Evolutionary conservation across 1,139 yeast genomes (phyloP).

Genomic region (Blastobotrys illinoisensis): DNA sequence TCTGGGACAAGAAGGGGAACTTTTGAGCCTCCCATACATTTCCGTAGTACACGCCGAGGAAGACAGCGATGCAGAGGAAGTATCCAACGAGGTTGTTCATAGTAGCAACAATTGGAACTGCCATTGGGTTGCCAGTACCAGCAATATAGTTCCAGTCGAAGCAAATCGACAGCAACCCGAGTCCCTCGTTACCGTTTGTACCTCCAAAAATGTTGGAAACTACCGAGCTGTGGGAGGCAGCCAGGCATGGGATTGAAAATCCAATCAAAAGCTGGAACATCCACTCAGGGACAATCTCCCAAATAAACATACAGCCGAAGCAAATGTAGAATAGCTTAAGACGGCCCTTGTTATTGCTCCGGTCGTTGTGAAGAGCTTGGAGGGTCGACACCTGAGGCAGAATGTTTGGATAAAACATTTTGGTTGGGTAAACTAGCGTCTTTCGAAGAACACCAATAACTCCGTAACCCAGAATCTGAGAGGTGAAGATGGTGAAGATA

Average conservation of each 20-base stretch:
- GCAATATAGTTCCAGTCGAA: constrained; percentile 32
- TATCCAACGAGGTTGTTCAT: constrained; percentile 28
- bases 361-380: constrained; percentile 35
- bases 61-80: constrained; percentile 27
- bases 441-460: constrained; percentile 52
- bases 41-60: constrained; percentile 30
- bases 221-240: constrained; percentile 24
- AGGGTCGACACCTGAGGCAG: constrained; percentile 46
- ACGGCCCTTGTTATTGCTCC: constrained; percentile 19
- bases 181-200: constrained; percentile 31
- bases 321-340: constrained; percentile 19
- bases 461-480: constrained; percentile 52
- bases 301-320: constrained; percentile 14
- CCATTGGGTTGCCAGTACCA: constrained; percentile 28
- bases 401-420: constrained; percentile 48
- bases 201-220: constrained; percentile 27
- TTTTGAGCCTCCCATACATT: constrained; percentile 29
- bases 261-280: constrained; percentile 18
- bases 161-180: constrained; percentile 29
- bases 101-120: constrained; percentile 27
- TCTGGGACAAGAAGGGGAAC: constrained; percentile 31
- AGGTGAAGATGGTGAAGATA: constrained; percentile 42
- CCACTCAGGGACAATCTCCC: constrained; percentile 20
- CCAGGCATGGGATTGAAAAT: constrained; percentile 25
- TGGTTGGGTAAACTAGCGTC: constrained; percentile 47